Base-by-base conservation (phyloP, 805 yeast genomes). In the Myxozyma melibiosi region DNA sequence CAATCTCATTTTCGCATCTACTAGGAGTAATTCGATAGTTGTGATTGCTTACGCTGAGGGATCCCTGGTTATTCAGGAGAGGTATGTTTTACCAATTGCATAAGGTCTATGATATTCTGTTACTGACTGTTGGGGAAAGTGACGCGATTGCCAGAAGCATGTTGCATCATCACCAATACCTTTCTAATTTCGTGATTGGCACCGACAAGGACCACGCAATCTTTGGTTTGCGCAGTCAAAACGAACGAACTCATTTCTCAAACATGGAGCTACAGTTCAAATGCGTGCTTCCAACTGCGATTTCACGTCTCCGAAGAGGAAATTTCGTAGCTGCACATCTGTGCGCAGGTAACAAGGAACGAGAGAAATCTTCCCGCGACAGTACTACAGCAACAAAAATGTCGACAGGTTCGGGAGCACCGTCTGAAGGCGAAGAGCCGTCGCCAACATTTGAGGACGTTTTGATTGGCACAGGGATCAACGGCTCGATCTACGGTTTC, bases 401-500 rank as follows among this genome's bases (percentile, higher is more conserved):
- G 4, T 11, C 13, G 6, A 4, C 13, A 20, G 8, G 5, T 13
- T 20, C 5, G 4, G 43, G 14, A 8, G 39, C 6, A 9, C n/a
- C 20, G 14, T n/a, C 51, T 9, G 24, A 18, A 11, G 18, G 33
- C 13, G 28, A 30, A 13, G 18, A 18, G 18, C 9, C 33, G 14
- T n/a, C 6, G 14, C 48, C 55, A 16, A 39, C 28, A 18, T 49
- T 53, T 28, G 51, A 53, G 24, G 47, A 55, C 3, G 52, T 38
- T 20, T 13, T 57, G 4, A 20, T 59, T 24, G 63, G 58, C 2
- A 41, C 56, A 4, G 63, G 63, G 7, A 18, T 59, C 24, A 57
- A 59, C 25, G 63, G 63, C 3, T 16, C 58, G 7, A 31, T 57
- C 5, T 59, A 47, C 33, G 63, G 61, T 9, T 48, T 59, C 49